phyloP scores from a whole-genome alignment of 2,329 filamentous ascomycete genomes.

The Fusarium sacchari region DNA sequence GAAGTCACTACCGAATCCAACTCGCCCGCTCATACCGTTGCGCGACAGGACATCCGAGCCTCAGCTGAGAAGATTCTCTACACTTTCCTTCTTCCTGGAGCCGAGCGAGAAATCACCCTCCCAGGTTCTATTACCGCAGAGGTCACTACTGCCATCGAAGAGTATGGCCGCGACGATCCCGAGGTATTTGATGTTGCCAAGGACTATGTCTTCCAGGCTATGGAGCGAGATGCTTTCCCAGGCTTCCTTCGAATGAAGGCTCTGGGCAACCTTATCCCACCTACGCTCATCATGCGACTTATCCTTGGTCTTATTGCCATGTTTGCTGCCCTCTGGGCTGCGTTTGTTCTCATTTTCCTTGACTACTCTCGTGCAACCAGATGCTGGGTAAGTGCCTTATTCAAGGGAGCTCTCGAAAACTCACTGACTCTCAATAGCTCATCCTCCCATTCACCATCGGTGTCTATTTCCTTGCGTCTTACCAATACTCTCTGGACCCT shows the following conservation, averaged over 20 bases:
- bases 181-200: conserved; percentile 98
- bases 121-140: conserved; percentile 87
- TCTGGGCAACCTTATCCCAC: conserved; percentile 92
- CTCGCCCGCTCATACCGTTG: conserved; percentile 84
- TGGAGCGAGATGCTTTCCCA: conserved; percentile 99
- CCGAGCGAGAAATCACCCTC: conserved; percentile 94
- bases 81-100: conserved; percentile 93
- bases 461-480: conserved; percentile 87
- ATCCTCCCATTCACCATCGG: conserved; percentile 93
- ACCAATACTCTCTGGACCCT: conserved; percentile 96
- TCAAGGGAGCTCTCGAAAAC: not conserved
- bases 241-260: conserved; percentile 96
- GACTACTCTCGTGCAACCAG: conserved; percentile 77
- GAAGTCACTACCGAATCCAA: conserved; percentile 78
- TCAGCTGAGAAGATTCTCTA: conserved; percentile 99
- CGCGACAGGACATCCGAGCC: conserved; percentile 88
- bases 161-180: conserved; percentile 90
- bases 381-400: conserved; percentile 76
- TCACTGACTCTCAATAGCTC: conserved; percentile 50
- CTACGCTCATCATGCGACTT: conserved; percentile 85
- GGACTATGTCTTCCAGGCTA: conserved; percentile 99
- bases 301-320: conserved; percentile 84
- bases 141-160: conserved; percentile 89
- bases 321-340: conserved; percentile 94
- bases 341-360: conserved; percentile 92